A percentile compares a stretch with the other conserved stretches of the same genome.
phyloP scores from a whole-genome alignment of 768 basidiomycete genomes.

The Melanogaster broomeanus region DNA sequence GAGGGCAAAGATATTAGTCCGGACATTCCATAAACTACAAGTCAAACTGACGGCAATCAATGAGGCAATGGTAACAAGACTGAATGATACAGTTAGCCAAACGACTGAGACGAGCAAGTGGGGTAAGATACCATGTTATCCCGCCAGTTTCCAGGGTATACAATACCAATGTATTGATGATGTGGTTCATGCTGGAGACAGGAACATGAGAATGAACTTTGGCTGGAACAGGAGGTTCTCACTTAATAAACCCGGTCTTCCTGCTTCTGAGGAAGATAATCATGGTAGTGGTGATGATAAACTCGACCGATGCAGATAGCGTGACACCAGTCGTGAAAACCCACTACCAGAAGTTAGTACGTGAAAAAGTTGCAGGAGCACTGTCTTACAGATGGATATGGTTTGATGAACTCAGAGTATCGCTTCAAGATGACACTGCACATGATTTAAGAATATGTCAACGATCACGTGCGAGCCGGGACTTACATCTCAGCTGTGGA shows the following conservation, averaged over 20 bases:
- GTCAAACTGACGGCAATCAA: constrained; percentile 30
- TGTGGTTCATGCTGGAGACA: constrained; percentile 42
- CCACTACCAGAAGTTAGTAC: constrained; percentile 21
- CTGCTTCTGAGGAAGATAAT: constrained; percentile 33
- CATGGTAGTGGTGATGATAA: constrained; percentile 33
- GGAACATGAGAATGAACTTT: not conserved
- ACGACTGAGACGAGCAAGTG: not conserved
- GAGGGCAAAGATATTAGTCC: not conserved
- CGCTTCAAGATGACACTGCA: constrained; percentile 27
- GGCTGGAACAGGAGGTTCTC: not conserved
- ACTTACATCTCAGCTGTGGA: constrained; percentile 35
- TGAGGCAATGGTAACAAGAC: constrained; percentile 34
- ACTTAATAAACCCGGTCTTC: constrained; percentile 34
- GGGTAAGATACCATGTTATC: constrained; percentile 40
- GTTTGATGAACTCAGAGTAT: constrained; percentile 32
- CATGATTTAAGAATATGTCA: not conserved
- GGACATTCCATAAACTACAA: not conserved
- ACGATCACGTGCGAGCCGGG: not conserved
- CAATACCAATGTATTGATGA: constrained; percentile 50
- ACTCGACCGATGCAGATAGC: constrained; percentile 33
- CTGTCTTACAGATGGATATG: constrained; percentile 27
- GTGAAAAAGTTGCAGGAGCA: not conserved
- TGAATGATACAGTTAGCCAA: constrained; percentile 5
- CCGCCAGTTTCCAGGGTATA: constrained; percentile 56
- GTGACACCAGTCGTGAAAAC: constrained; percentile 33